Evolutionary conservation across 208 protist species (phyloP).

Genomic region (Kentomonas sorsogonicus): DNA sequence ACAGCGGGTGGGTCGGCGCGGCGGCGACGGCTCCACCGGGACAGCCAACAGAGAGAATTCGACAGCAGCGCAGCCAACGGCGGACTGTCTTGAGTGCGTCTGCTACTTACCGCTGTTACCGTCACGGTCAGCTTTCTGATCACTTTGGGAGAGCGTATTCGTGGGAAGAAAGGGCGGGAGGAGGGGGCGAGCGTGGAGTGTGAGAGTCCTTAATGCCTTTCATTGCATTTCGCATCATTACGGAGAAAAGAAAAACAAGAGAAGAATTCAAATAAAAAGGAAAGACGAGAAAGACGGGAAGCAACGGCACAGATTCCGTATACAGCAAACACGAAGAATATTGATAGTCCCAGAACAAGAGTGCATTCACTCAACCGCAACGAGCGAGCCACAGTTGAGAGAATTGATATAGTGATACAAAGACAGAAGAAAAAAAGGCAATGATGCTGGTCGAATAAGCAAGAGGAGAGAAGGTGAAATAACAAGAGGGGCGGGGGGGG

Average conservation of each 20-base stretch:
- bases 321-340: too few species aligned
- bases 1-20: too few species aligned
- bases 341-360: too few species aligned
- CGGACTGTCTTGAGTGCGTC: not conserved
- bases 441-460: not conserved
- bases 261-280: constrained; percentile 2
- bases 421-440: too few species aligned
- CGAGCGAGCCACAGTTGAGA: too few species aligned
- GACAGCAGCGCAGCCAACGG: not conserved
- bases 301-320: not conserved
- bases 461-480: not conserved
- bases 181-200: not conserved
- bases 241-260: constrained; percentile 6
- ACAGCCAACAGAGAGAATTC: too few species aligned
- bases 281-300: not conserved
- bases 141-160: not conserved
- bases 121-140: too few species aligned
- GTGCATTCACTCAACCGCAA: too few species aligned
- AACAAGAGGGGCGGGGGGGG: too few species aligned
- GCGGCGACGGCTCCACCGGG: too few species aligned
- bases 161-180: not conserved
- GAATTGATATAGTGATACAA: too few species aligned
- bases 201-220: not conserved
- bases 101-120: not conserved
- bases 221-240: not conserved